Base-by-base conservation (phyloP, 2,329 filamentous ascomycete genomes). In the Alternaria sp. region DNA sequence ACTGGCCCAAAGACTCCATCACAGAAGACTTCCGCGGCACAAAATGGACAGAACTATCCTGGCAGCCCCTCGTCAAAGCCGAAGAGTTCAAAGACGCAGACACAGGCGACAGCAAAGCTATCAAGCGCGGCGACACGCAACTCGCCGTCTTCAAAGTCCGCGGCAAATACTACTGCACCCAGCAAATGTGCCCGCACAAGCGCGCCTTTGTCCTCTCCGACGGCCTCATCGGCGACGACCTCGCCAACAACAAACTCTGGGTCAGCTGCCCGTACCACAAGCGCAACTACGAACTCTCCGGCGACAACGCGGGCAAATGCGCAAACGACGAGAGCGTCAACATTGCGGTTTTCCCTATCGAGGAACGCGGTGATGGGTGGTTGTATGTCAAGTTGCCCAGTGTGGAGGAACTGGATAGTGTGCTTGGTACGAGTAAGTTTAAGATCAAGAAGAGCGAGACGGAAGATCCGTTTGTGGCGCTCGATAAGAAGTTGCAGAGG, bases 131-230 rank as follows among this genome's bases (percentile, higher is more conserved):
- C 46, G 93, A 97, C 78, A 97, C 93, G 0, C 93, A 97, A 79
- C 86, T 97, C 2, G 93, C 93, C 8, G 83, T 97, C 57, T 97
- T 94, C 88, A 91, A 93, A 72, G 87, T 97, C 65, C 87, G 88
- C 57, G 93, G 93, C 19, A 87, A 87, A 57, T 96, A 90, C 84
- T 95, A 95, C 79, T 91, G 92, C 62, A 91, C 91, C 13, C 93
- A 97, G 82, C 93, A 97, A 77, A 97, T 97, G 93, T 97, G 93
- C 78, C 93, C 93, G 10, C 93, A 97, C 82, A 96, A 95, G 81
- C 90, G 93, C 11, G 90, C 93, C 1, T 97, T 97, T 74, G 90
- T 94, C n/a, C 87, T 97, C 25, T 91, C 91, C 0, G 94, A 97
- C 76, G 93, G 93, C 2, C 83, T 97, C 9, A 86, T 97, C 50